Conservation (phyloP, 768 basidiomycete species). For the Agrocybe pediades region DNA sequence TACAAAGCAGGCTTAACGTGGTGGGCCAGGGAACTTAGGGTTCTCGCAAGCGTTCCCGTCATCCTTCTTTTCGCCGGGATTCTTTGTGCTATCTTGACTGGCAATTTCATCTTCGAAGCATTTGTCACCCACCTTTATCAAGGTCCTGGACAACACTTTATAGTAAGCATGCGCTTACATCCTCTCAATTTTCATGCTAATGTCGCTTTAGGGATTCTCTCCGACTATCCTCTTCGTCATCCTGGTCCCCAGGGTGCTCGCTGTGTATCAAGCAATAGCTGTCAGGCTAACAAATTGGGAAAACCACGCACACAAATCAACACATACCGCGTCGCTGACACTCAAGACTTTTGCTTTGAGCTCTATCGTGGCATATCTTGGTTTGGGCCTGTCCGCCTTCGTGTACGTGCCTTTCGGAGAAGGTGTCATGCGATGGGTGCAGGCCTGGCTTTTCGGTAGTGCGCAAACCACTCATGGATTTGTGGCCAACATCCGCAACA, state of each 20-base stretch:
- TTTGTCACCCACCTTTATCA: constrained; percentile 89
- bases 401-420: constrained; percentile 95
- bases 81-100: constrained; percentile 72
- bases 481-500: constrained; percentile 21
- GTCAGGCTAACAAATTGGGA: constrained; percentile 82
- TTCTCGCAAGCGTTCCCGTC: constrained; percentile 69
- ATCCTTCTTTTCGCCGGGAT: constrained; percentile 72
- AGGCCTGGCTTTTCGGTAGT: constrained; percentile 42
- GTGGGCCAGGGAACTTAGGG: constrained; percentile 74
- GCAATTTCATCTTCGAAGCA: constrained; percentile 86
- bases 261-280: constrained; percentile 70
- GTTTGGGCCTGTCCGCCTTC: constrained; percentile 91
- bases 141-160: constrained; percentile 77
- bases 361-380: constrained; percentile 88
- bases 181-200: neutral
- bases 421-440: constrained; percentile 67
- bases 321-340: constrained; percentile 78
- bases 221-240: constrained; percentile 85
- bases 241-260: constrained; percentile 79
- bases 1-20: constrained; percentile 59
- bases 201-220: constrained; percentile 56
- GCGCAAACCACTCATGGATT: constrained; percentile 17
- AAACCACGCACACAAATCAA: constrained; percentile 83
- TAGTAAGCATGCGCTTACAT: constrained; percentile 51
- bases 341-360: constrained; percentile 90